Base-by-base conservation (phyloP, 2,329 filamentous ascomycete genomes). In the Volutella citrinella region DNA sequence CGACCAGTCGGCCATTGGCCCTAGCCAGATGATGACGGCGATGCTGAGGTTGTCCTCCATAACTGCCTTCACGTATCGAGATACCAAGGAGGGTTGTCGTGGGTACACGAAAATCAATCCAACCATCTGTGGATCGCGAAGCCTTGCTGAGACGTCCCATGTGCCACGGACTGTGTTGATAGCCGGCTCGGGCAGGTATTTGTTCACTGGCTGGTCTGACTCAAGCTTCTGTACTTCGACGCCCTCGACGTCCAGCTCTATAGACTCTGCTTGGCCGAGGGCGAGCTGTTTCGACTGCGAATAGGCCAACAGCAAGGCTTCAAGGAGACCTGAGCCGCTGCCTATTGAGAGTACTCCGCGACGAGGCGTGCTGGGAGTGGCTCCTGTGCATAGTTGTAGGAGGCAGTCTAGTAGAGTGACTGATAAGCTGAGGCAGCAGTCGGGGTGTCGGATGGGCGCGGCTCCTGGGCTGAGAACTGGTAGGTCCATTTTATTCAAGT, bases 41-140 rank as follows among this genome's bases (percentile, higher is more conserved):
- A 52, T 28, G 9, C 22, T 23, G 4, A 42, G 14, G 6, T 34
- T 26, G 19, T 32, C 22, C 19, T 40, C 26, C 9, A 19, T 10
- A 12, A 46, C 25, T 10, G 11, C 21, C n/a, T 43, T 29, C 6
- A 55, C 35, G 18, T 63, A 63, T 20, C 38, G 40, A 7, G 35
- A 27, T 12, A 63, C 48, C 10, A 63, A 19, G 3, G 27, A 30
- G 3, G 51, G 49, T 17, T 58, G 55, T 3, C 60, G 57, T 10
- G 60, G 60, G 19, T 63, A 63, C 8, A 56, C 49, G 37, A 63
- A 63, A 37, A 62, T 34, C 25, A 61, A 35, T 4, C 32, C 51
- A 9, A 31, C 30, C 8, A 51, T 40, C 27, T 44, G 42, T 1
- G 47, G 30, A 17, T 54, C 51, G 7, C 21, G 36, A 5, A 60